phyloP scores from a whole-genome alignment of 257 asterid species.

The Solanum lycopersicoides region DNA sequence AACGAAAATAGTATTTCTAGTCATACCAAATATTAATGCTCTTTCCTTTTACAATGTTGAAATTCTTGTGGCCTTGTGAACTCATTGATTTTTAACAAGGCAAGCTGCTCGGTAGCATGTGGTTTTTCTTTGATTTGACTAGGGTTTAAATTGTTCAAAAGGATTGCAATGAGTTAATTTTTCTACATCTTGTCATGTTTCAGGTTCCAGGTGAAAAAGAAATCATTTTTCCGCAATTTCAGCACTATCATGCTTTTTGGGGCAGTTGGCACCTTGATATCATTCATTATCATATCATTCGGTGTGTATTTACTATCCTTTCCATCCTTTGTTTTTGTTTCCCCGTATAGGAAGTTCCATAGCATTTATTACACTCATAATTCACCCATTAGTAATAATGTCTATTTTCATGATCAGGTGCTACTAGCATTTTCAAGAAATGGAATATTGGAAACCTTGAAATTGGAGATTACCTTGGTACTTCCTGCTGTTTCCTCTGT shows the following conservation, averaged over 20 bases:
- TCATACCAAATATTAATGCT: background rate
- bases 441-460: conserved; percentile 56
- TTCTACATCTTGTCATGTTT: conserved; percentile 8
- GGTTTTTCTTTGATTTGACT: background rate
- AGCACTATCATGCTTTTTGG: conserved; percentile 85
- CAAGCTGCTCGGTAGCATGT: background rate
- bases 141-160: conserved; percentile 3
- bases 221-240: conserved; percentile 96
- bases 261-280: conserved; percentile 91
- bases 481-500: background rate
- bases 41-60: background rate
- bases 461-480: conserved; percentile 93
- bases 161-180: background rate
- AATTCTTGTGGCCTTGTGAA: background rate
- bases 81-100: background rate
- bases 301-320: conserved; percentile 35
- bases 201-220: conserved; percentile 99
- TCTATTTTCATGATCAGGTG: conserved; percentile 43
- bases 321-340: background rate
- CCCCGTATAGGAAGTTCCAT: background rate
- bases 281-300: conserved; percentile 70
- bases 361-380: background rate
- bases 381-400: background rate
- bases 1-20: background rate
- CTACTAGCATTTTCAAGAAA: conserved; percentile 46